A percentile compares a stretch with the other conserved stretches of the same genome.
Conservation (phyloP, 192 early-diverging fungal species). For the Lunasporangiospora selenospora region DNA sequence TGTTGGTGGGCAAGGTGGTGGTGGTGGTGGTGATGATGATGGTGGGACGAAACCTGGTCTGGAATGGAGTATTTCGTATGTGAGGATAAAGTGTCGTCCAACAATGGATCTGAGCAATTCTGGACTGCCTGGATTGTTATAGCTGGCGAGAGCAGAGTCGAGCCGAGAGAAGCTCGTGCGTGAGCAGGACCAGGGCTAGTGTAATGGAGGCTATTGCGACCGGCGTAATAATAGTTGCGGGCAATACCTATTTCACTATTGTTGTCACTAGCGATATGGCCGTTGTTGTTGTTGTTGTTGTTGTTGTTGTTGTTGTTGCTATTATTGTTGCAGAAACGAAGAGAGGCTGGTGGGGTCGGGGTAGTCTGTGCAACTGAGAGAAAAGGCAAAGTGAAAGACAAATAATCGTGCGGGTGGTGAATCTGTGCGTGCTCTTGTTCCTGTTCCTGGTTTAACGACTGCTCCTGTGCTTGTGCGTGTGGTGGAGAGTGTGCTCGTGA, state of each 20-base stretch:
- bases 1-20: background rate
- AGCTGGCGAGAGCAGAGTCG: too few relatives aligned
- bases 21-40: background rate
- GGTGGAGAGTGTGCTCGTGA: too few relatives aligned
- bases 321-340: background rate
- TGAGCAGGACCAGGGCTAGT: too few relatives aligned
- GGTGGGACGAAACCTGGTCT: background rate
- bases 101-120: too few relatives aligned
- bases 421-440: background rate
- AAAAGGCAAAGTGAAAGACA: background rate
- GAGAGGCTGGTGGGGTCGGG: background rate
- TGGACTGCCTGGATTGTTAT: too few relatives aligned
- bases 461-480: constrained; percentile 1
- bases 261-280: too few relatives aligned
- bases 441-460: background rate
- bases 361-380: background rate
- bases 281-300: background rate
- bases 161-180: too few relatives aligned
- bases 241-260: too few relatives aligned
- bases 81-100: too few relatives aligned
- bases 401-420: background rate
- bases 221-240: too few relatives aligned
- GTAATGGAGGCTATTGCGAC: too few relatives aligned
- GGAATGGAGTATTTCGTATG: too few relatives aligned
- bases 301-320: background rate